A percentile compares a stretch with the other conserved stretches of the same genome.
Evolutionary conservation across 148 eudicot species (phyloP).

Genomic region (Salicornia ramosissima): DNA sequence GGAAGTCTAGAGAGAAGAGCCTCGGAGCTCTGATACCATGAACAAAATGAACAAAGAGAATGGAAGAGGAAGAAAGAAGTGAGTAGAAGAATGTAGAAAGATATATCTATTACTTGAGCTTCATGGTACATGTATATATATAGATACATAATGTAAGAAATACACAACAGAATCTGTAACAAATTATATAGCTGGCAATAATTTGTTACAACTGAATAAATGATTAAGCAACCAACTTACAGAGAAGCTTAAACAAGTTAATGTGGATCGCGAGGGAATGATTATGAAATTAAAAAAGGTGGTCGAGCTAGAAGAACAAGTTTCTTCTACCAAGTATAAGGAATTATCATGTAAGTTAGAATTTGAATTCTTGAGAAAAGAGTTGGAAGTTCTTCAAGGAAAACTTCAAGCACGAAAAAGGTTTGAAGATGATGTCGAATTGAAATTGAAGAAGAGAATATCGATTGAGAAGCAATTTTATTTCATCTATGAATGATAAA

Average conservation of each 20-base stretch:
- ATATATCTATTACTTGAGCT: too few relatives aligned
- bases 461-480: constrained; percentile 6
- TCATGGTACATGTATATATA: too few relatives aligned
- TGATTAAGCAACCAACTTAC: too few relatives aligned
- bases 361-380: not conserved
- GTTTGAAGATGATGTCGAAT: not conserved
- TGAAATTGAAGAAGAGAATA: constrained; percentile 3
- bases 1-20: too few relatives aligned
- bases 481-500: not conserved
- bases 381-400: not conserved
- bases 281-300: constrained; percentile 6
- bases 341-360: not conserved
- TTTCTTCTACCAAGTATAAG: not conserved
- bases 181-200: too few relatives aligned
- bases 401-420: not conserved
- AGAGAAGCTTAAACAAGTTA: not conserved
- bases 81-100: too few relatives aligned
- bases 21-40: too few relatives aligned
- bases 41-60: too few relatives aligned
- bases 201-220: too few relatives aligned
- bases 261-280: not conserved
- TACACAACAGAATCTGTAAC: too few relatives aligned
- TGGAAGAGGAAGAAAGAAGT: too few relatives aligned
- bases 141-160: too few relatives aligned
- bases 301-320: constrained; percentile 13